Conservation (phyloP, 148 eudicot genomes). For the Simmondsia chinensis region DNA sequence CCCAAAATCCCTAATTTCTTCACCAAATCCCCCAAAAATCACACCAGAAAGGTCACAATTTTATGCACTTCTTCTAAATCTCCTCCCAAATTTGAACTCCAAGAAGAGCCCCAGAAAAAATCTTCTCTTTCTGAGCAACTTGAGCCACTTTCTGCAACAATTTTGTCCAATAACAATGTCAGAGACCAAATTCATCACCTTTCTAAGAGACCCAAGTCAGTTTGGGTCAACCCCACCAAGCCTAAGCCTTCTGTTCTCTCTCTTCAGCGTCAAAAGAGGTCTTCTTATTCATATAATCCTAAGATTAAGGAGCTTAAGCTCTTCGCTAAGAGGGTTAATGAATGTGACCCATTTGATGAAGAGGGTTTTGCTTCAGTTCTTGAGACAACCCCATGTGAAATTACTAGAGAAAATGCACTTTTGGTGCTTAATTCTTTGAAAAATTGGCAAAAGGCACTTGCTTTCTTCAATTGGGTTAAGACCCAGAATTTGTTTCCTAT, state of each 20-base stretch:
- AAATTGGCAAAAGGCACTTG: slow-evolving; percentile 66
- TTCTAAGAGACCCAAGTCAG: slow-evolving; percentile 56
- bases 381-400: slow-evolving; percentile 45
- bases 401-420: slow-evolving; percentile 60
- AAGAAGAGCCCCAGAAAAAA: slow-evolving; percentile 26
- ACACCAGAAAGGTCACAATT: slow-evolving; percentile 24
- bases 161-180: slow-evolving; percentile 26
- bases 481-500: slow-evolving; percentile 60
- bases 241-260: slow-evolving; percentile 62
- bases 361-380: slow-evolving; percentile 37
- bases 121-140: slow-evolving; percentile 80
- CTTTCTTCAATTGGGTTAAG: slow-evolving; percentile 86
- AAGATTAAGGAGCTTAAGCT: slow-evolving; percentile 64
- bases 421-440: slow-evolving; percentile 62
- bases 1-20: slow-evolving; percentile 24
- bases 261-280: slow-evolving; percentile 57
- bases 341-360: slow-evolving; percentile 27
- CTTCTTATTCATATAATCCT: slow-evolving; percentile 45
- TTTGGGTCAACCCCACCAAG: slow-evolving; percentile 84
- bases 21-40: slow-evolving; percentile 14
- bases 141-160: slow-evolving; percentile 48
- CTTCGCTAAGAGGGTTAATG: slow-evolving; percentile 60
- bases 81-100: slow-evolving; percentile 22
- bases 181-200: slow-evolving; percentile 30
- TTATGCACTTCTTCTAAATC: slow-evolving; percentile 33